Percentiles rank a stretch among this genome's conserved stretches.
phyloP scores from a whole-genome alignment of 208 protist genomes.

The Kentomonas sorsogonicus region DNA sequence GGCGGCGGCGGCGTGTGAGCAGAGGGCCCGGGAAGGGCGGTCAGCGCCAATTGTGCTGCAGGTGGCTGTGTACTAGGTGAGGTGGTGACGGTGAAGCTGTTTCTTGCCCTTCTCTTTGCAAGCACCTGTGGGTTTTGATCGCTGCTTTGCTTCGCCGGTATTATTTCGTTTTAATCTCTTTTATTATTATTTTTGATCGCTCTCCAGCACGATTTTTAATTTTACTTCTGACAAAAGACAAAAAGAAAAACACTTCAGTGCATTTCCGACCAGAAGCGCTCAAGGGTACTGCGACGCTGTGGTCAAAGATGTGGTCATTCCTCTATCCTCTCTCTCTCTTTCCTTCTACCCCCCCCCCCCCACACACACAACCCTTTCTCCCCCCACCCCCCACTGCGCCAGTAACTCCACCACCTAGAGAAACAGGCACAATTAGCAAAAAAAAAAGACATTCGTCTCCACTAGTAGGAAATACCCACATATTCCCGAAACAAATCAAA shows the following conservation, averaged over 20 bases:
- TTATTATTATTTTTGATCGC: neutral
- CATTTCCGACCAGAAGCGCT: neutral
- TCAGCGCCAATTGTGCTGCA: too few relatives aligned
- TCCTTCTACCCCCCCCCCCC: neutral
- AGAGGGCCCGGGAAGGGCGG: too few relatives aligned
- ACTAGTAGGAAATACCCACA: too few relatives aligned
- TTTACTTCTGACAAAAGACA: slow-evolving; percentile 10
- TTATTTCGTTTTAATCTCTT: neutral
- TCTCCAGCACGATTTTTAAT: slow-evolving; percentile 8
- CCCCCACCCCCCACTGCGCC: neutral
- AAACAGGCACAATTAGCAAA: neutral
- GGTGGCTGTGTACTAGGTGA: too few relatives aligned
- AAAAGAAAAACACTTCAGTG: neutral
- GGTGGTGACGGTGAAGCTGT: too few relatives aligned
- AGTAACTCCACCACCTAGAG: neutral
- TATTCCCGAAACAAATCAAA: too few relatives aligned
- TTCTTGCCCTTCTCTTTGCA: neutral
- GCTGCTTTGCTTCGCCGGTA: slow-evolving; percentile 7
- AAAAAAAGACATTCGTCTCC: too few relatives aligned
- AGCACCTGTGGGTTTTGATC: too few relatives aligned
- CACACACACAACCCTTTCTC: slow-evolving; percentile 1
- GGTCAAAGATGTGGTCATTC: too few relatives aligned
- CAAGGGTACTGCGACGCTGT: too few relatives aligned
- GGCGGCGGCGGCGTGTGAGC: too few relatives aligned
- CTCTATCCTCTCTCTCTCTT: neutral